Conservation (phyloP, 2,329 filamentous ascomycete species). For the Cladobotryum protrusum region DNA sequence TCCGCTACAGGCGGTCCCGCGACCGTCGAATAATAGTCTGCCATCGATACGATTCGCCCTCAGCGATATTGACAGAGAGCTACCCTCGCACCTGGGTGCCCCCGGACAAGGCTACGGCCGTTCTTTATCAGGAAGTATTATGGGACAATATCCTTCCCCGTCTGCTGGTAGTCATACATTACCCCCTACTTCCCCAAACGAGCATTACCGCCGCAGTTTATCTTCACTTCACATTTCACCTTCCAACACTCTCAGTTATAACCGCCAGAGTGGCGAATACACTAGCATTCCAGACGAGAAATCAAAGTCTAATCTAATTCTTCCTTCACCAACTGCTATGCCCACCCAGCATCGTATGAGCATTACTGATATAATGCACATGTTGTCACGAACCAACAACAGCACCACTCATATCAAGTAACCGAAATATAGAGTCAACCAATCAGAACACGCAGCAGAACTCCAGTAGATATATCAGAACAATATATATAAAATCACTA, state of each 20-base stretch:
- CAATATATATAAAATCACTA: too few relatives aligned
- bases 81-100: constrained; percentile 17
- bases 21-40: constrained; percentile 29
- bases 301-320: constrained; percentile 38
- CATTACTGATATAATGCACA: constrained; percentile 48
- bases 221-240: constrained; percentile 41
- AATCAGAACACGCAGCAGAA: too few relatives aligned
- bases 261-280: constrained; percentile 36
- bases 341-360: constrained; percentile 49
- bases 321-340: constrained; percentile 35
- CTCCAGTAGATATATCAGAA: too few relatives aligned
- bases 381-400: too few relatives aligned
- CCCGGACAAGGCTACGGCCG: constrained; percentile 23
- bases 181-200: constrained; percentile 46
- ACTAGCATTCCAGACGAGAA: constrained; percentile 40
- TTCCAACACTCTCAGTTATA: constrained; percentile 34
- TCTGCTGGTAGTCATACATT: constrained; percentile 26
- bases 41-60: constrained; percentile 34
- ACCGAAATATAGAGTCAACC: too few relatives aligned
- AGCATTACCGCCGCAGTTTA: constrained; percentile 38
- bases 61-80: constrained; percentile 31
- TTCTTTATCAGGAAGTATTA: constrained; percentile 29
- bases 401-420: too few relatives aligned
- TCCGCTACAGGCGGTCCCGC: constrained; percentile 32
- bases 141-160: constrained; percentile 26